Evolutionary conservation across 2,329 filamentous ascomycete genomes (phyloP).

Genomic region (Pyrenophora tritici-repentis): DNA sequence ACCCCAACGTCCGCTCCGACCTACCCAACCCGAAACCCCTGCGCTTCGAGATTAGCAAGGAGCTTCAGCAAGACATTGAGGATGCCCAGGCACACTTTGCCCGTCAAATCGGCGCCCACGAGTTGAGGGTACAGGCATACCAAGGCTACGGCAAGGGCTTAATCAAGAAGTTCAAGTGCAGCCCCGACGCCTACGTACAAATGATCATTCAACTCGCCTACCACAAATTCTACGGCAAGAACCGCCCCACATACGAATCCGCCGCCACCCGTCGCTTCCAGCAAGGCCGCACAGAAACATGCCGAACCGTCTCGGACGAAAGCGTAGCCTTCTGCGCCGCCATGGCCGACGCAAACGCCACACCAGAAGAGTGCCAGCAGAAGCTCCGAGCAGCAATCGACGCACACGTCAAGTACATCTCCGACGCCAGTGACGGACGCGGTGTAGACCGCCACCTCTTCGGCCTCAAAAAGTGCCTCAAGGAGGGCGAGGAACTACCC

Average conservation of each 20-base stretch:
- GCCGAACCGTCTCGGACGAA: constrained; percentile 88
- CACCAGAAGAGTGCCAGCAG: constrained; percentile 68
- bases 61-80: constrained; percentile 77
- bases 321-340: constrained; percentile 87
- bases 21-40: constrained; percentile 80
- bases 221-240: constrained; percentile 98
- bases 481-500: constrained; percentile 79
- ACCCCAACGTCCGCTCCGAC: constrained; percentile 76
- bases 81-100: constrained; percentile 79
- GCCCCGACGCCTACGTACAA: constrained; percentile 95
- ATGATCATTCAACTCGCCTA: constrained; percentile 99
- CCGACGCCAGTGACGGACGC: constrained; percentile 85
- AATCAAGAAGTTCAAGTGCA: constrained; percentile 99
- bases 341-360: constrained; percentile 71
- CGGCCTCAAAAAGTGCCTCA: constrained; percentile 87
- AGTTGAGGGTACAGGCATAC: constrained; percentile 92
- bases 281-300: constrained; percentile 94
- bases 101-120: constrained; percentile 80
- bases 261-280: constrained; percentile 95
- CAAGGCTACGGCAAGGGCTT: constrained; percentile 97
- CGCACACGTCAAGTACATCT: constrained; percentile 88
- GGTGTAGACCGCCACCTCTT: constrained; percentile 98
- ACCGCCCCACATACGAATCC: constrained; percentile 96
- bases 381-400: constrained; percentile 82
- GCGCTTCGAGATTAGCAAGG: constrained; percentile 76